These are phyloP conservation scores for Auriculariales sp. DNA, from an alignment of 768 basidiomycete genomes.

Conservation along the genomic window DNA sequence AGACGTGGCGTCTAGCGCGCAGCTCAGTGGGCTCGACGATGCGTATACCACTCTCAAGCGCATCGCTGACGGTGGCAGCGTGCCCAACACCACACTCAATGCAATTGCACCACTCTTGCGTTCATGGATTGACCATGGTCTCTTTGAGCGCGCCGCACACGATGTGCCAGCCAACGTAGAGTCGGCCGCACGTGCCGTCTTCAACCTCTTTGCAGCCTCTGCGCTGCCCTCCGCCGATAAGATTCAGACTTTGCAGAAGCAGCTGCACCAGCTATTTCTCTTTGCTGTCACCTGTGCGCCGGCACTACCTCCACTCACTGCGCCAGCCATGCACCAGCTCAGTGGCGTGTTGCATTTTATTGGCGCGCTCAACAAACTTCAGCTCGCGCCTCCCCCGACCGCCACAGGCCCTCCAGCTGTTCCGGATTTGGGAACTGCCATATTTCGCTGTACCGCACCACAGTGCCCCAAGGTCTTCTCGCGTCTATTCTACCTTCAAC, in stretches of 20 bases:
- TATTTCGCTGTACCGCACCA: background rate
- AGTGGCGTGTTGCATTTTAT: background rate
- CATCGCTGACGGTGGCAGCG: background rate
- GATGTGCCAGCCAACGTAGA: background rate
- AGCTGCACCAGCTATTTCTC: background rate
- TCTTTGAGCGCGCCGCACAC: background rate
- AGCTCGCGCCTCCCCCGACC: background rate
- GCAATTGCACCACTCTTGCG: background rate
- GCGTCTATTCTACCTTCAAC: background rate
- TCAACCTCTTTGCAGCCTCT: background rate
- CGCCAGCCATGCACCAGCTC: background rate
- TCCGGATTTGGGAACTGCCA: background rate
- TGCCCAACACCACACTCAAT: background rate
- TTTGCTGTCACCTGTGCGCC: background rate
- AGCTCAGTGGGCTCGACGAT: background rate
- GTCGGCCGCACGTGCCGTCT: background rate
- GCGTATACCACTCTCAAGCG: background rate
- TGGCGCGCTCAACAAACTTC: background rate
- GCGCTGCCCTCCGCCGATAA: background rate
- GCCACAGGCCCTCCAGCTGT: background rate
- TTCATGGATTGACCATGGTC: background rate
- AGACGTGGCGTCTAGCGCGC: background rate
- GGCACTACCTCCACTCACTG: background rate
- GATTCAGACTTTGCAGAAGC: background rate
- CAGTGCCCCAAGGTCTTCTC: background rate